Conservation (phyloP, 1,284 basidiomycete genomes). For the Pseudozyma tsukubaensis region DNA sequence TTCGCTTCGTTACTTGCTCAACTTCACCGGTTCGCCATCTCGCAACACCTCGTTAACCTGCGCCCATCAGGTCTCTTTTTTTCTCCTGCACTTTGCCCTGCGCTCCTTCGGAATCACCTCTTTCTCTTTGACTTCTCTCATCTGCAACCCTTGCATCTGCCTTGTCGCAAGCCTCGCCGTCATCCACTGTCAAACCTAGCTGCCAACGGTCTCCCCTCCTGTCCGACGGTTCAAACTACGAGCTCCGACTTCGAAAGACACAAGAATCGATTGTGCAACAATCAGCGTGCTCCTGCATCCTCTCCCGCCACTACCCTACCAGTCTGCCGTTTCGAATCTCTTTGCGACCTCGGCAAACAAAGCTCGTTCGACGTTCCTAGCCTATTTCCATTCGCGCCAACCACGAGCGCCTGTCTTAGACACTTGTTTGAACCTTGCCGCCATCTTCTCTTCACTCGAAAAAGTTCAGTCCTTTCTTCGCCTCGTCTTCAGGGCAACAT, state of each 20-base stretch:
- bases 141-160: background rate
- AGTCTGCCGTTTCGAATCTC: constrained; percentile 22
- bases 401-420: constrained; percentile 5
- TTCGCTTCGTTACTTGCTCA: background rate
- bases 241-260: background rate
- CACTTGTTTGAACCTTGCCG: background rate
- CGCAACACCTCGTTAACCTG: background rate
- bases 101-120: background rate
- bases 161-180: constrained; percentile 2
- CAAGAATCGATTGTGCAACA: background rate
- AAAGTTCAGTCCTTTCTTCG: background rate
- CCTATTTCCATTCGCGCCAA: background rate
- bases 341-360: background rate
- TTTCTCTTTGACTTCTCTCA: background rate
- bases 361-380: constrained; percentile 13
- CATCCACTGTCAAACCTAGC: background rate
- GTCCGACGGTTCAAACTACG: constrained; percentile 4
- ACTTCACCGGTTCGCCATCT: background rate
- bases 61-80: background rate
- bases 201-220: constrained; percentile 3
- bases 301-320: constrained; percentile 14
- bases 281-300: constrained; percentile 7
- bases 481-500: background rate
- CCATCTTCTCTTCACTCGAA: no score
- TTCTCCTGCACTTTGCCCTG: background rate